phyloP scores from a whole-genome alignment of 169 alveolate genomes.

The Cryptosporidium sp. region DNA sequence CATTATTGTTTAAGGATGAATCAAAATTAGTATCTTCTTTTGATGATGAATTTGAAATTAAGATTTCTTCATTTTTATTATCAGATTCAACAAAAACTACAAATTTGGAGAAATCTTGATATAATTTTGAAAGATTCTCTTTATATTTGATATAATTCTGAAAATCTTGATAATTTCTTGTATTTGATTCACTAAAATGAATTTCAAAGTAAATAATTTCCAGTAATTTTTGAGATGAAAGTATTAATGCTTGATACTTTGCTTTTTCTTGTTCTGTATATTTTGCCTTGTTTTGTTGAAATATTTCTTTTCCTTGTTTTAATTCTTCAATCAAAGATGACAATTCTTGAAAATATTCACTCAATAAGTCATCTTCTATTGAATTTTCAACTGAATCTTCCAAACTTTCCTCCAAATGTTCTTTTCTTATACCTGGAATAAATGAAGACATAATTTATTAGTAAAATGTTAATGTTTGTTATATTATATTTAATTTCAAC shows the following conservation, averaged over 20 bases:
- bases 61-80: neutral
- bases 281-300: neutral
- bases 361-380: neutral
- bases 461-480: too few species aligned
- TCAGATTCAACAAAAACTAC: neutral
- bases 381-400: neutral
- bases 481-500: too few species aligned
- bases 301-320: neutral
- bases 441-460: neutral
- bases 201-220: conserved; percentile 42
- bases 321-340: conserved; percentile 28
- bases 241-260: conserved; percentile 6
- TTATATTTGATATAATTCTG: conserved; percentile 17
- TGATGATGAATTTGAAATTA: neutral
- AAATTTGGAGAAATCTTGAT: conserved; percentile 12
- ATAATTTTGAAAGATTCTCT: neutral
- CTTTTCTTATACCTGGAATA: neutral
- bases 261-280: neutral
- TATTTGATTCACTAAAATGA: conserved; percentile 12
- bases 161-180: conserved; percentile 25
- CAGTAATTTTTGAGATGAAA: conserved; percentile 23
- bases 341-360: conserved; percentile 21
- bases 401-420: neutral
- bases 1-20: neutral
- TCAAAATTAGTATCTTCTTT: too few species aligned